phyloP scores from a whole-genome alignment of 768 basidiomycete genomes.

The Podaxis carcinomalis region DNA sequence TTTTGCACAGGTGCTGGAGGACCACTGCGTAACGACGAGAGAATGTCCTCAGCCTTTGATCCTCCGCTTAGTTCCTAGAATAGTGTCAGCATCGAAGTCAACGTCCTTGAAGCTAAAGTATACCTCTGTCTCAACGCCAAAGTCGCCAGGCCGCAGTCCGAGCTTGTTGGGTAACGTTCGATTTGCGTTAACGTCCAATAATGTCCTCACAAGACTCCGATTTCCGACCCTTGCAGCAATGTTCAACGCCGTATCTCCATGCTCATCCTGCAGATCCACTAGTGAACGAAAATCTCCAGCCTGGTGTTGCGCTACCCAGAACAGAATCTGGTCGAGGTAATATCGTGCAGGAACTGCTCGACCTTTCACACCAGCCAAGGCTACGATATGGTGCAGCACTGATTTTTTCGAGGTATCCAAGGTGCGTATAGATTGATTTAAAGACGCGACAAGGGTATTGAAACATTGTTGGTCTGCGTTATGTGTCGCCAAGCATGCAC shows the following conservation, averaged over 20 bases:
- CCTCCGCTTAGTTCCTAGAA: constrained; percentile 65
- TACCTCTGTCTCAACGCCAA: constrained; percentile 91
- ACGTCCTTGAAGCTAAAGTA: constrained; percentile 7
- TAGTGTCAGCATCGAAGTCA: background rate
- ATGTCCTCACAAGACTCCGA: constrained; percentile 74
- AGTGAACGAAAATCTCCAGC: constrained; percentile 73
- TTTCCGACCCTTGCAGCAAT: constrained; percentile 94
- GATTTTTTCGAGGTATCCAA: constrained; percentile 83
- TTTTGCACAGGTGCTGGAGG: constrained; percentile 80
- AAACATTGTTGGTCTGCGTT: constrained; percentile 80
- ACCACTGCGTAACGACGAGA: constrained; percentile 67
- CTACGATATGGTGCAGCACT: constrained; percentile 87
- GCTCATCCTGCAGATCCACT: constrained; percentile 89
- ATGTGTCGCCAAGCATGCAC: constrained; percentile 86
- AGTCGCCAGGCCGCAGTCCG: constrained; percentile 90
- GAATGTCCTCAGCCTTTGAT: constrained; percentile 73
- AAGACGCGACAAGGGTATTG: constrained; percentile 51
- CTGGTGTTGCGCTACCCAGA: constrained; percentile 78
- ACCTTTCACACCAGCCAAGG: constrained; percentile 88
- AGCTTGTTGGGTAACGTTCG: constrained; percentile 86
- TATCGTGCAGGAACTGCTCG: constrained; percentile 81
- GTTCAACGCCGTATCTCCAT: constrained; percentile 95
- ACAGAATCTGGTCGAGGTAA: constrained; percentile 87
- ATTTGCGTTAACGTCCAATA: constrained; percentile 93
- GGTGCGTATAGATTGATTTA: constrained; percentile 78